Evolutionary conservation across 2,329 filamentous ascomycete genomes (phyloP).

Genomic region (Tolypocladium ophioglossoides): DNA sequence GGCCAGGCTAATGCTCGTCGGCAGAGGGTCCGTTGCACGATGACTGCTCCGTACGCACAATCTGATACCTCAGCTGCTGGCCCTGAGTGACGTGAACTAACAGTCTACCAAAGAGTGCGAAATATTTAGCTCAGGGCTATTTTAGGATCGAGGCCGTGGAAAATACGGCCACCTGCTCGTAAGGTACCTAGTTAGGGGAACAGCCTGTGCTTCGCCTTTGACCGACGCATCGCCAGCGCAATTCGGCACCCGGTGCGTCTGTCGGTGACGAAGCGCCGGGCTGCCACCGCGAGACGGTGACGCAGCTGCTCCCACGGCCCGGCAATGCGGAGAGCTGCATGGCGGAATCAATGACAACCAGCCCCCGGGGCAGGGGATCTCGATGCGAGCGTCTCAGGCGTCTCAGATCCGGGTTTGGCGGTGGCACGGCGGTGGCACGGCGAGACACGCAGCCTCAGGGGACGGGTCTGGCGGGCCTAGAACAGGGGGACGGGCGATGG

Average conservation of each 20-base stretch:
- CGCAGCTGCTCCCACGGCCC: background rate
- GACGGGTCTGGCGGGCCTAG: background rate
- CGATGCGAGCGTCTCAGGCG: background rate
- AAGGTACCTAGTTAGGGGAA: no score
- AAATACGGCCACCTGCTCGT: no score
- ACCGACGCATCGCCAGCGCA: no score
- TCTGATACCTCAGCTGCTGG: no score
- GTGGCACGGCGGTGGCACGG: background rate
- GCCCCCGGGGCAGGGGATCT: background rate
- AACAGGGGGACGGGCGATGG: background rate
- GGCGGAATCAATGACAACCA: background rate
- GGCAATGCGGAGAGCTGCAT: background rate
- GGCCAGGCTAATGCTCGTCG: background rate
- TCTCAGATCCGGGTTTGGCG: background rate
- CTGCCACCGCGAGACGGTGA: background rate
- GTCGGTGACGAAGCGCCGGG: no score
- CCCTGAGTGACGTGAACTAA: no score
- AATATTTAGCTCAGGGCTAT: no score
- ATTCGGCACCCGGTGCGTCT: no score
- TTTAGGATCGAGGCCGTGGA: no score
- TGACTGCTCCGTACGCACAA: background rate
- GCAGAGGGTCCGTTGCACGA: background rate
- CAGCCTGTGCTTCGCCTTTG: no score
- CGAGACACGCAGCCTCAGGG: background rate
- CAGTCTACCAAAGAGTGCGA: no score